Evolutionary conservation across 495 filamentous ascomycete genomes (phyloP).

Genomic region (Xylaria scruposa): DNA sequence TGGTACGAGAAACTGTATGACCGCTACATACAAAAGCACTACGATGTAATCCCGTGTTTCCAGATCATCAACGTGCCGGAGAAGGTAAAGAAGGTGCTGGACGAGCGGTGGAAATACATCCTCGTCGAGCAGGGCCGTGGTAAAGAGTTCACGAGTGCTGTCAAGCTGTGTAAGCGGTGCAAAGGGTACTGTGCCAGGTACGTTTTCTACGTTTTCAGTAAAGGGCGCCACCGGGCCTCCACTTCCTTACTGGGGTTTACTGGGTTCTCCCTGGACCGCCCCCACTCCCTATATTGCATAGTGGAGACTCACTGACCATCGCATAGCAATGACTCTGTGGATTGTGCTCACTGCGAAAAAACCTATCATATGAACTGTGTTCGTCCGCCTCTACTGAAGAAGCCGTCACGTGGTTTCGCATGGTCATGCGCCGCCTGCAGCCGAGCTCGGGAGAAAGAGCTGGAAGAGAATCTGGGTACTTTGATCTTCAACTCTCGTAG

Average conservation of each 20-base stretch:
- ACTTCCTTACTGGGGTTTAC: conserved; percentile 17
- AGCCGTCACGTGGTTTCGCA: conserved; percentile 95
- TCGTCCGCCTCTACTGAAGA: conserved; percentile 88
- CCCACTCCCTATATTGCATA: conserved; percentile 22
- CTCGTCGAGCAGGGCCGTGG: conserved; percentile 87
- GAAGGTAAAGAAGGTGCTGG: conserved; percentile 90
- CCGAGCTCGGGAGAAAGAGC: conserved; percentile 87
- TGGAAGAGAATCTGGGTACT: conserved; percentile 79
- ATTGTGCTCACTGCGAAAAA: conserved; percentile 91
- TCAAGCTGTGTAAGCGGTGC: conserved; percentile 96
- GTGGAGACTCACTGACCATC: conserved; percentile 12
- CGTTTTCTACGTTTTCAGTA: conserved; percentile 60
- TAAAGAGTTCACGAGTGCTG: conserved; percentile 94
- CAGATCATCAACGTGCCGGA: conserved; percentile 96
- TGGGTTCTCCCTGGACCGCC: conserved; percentile 15
- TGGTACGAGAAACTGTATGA: conserved; percentile 99
- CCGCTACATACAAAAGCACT: conserved; percentile 95
- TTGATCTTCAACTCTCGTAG: conserved; percentile 61
- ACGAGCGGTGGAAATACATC: conserved; percentile 95
- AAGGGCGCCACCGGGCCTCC: conserved; percentile 18
- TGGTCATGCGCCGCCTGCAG: conserved; percentile 98
- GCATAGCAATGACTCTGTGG: conserved; percentile 86
- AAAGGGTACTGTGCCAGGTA: conserved; percentile 87
- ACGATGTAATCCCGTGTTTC: conserved; percentile 91
- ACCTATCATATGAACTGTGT: conserved; percentile 99